Conservation (phyloP, 768 basidiomycete genomes). For the Amanita brunnescens region DNA sequence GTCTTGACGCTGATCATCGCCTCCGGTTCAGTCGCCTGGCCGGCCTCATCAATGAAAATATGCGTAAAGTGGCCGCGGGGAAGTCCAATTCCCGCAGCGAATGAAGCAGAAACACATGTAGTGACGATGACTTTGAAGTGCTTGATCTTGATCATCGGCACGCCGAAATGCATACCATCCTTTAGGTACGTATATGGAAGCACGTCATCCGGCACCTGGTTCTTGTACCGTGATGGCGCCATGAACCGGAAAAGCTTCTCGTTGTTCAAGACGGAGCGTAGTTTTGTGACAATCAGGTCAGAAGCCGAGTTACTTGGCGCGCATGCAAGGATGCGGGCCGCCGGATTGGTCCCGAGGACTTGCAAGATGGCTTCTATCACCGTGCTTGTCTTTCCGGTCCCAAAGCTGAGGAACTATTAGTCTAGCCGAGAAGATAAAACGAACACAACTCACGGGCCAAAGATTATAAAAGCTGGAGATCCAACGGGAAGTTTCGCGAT, state of each 20-base stretch:
- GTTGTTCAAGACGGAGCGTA: conserved; percentile 21
- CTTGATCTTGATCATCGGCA: conserved; percentile 1
- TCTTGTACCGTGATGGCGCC: conserved; percentile 27
- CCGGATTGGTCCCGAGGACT: conserved; percentile 23
- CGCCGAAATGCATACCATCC: conserved; percentile 3
- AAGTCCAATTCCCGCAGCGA: conserved; percentile 13
- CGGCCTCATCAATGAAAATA: conserved; percentile 8
- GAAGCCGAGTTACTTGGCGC: conserved; percentile 51
- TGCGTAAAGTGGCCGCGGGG: conserved; percentile 6
- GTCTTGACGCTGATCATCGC: conserved; percentile 21
- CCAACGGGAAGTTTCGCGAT: conserved; percentile 34
- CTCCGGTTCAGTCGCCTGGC: conserved; percentile 6
- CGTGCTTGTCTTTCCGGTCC: conserved; percentile 51
- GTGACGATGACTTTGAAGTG: conserved; percentile 5
- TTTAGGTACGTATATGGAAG: neutral
- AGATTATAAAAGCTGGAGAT: conserved; percentile 43
- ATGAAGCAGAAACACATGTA: conserved; percentile 3
- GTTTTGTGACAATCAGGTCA: conserved; percentile 32
- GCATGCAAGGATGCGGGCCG: conserved; percentile 35
- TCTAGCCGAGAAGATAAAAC: too few species aligned
- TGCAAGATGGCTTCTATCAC: conserved; percentile 43
- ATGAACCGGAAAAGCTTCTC: conserved; percentile 39
- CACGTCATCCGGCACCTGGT: neutral
- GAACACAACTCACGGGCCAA: conserved; percentile 35
- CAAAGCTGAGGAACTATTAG: conserved; percentile 18